Evolutionary conservation across 805 yeast genomes (phyloP), one percentile per base, ranked within the genome.

Genomic region (Candida nemodendra): DNA sequence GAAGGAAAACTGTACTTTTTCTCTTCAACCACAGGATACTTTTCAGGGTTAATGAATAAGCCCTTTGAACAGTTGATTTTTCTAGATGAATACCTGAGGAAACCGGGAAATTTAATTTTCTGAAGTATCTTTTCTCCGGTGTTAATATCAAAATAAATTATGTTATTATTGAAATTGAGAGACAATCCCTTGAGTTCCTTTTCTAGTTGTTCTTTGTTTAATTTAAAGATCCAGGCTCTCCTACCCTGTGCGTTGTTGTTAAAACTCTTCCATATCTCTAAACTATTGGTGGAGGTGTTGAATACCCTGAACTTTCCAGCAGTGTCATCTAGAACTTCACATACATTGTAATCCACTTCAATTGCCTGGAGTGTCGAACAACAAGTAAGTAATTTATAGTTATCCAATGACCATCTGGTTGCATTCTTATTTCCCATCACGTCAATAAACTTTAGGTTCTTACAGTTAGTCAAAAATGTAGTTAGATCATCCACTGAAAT

Each of bases 201-300:
- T 21, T 35, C 32, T 24, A 51, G 36, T 34, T 56, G 57, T 22
- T 39, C 48, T 9, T 49, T 48, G 9, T 46, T 44, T 13, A 66
- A 61, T 53, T 72, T 76, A 59, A 79, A 82, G 13, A 88, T 58
- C 95, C 96, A 88, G 9, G 86, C 81, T 44, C 96, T 70, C 44
- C 95, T 69, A 4, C 95, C 95, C 48, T 78, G 80, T 6, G 61
- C 60, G 35, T 51, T 57, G 39, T 76, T 72, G 48, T 75, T 79
- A 53, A 65, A 73, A 39, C 68, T 66, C 49, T 69, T 73, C 81
- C 81, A 76, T 36, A 52, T 39, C 8, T 52, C 54, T 16, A 31
- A 54, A 51, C 25, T 57, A 45, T 44, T 37, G 3, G 45, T 32
- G 8, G 26, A 22, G 8, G 38, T 38, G 29, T 46, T 42, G 42